A percentile compares a stretch with the other conserved stretches of the same genome.
Conservation (phyloP, 2,329 filamentous ascomycete genomes). For the Neonectria faginata region DNA sequence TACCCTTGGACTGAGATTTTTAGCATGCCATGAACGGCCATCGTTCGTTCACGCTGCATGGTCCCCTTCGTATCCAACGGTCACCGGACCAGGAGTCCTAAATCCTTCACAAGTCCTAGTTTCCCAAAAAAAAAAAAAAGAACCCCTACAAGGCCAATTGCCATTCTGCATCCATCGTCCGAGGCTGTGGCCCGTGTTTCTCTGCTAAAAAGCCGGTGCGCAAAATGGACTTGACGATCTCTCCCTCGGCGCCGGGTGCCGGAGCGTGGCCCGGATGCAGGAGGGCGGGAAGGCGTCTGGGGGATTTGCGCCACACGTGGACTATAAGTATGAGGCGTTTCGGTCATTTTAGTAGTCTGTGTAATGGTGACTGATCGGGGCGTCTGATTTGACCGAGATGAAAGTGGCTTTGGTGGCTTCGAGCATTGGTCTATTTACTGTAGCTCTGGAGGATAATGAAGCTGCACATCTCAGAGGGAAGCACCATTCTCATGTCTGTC, state of each 20-base stretch:
- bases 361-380: too few relatives aligned
- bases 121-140: neutral
- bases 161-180: neutral
- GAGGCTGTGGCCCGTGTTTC: constrained; percentile 2
- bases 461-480: too few relatives aligned
- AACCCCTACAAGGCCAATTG: neutral
- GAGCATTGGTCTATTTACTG: too few relatives aligned
- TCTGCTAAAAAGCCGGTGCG: neutral
- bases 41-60: neutral
- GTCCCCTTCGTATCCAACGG: neutral
- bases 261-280: too few relatives aligned
- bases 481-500: too few relatives aligned
- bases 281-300: too few relatives aligned
- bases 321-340: neutral
- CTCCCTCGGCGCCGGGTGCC: too few relatives aligned
- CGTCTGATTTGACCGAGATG: too few relatives aligned
- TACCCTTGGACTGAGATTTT: too few relatives aligned
- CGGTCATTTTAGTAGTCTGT: too few relatives aligned
- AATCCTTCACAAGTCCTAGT: neutral
- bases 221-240: neutral
- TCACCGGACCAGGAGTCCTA: neutral
- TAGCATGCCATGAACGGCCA: neutral
- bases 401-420: too few relatives aligned
- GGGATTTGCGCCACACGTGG: neutral
- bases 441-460: too few relatives aligned